phyloP scores from a whole-genome alignment of 2,329 filamentous ascomycete species.

The Venturia effusa region DNA sequence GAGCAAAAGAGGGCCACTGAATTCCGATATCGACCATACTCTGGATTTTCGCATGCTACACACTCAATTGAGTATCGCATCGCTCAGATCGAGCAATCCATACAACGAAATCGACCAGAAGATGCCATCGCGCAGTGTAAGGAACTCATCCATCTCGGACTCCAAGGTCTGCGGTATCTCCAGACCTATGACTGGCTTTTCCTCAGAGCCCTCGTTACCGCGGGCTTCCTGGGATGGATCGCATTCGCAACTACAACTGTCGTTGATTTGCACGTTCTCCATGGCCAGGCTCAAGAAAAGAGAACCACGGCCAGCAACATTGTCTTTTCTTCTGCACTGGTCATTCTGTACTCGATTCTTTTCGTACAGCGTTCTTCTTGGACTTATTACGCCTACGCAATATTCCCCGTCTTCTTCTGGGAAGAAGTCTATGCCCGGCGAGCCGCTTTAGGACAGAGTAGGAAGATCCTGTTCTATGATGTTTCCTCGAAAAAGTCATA shows the following conservation, averaged over 20 bases:
- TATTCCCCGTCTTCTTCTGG: slow-evolving; percentile 94
- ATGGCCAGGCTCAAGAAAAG: slow-evolving; percentile 42
- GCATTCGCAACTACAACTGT: slow-evolving; percentile 83
- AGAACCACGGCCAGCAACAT: slow-evolving; percentile 49
- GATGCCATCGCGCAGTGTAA: slow-evolving; percentile 71
- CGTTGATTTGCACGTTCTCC: slow-evolving; percentile 75
- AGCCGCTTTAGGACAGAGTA: slow-evolving; percentile 55
- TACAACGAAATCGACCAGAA: slow-evolving; percentile 55
- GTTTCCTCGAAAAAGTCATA: slow-evolving; percentile 49
- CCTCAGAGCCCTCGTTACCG: slow-evolving; percentile 73
- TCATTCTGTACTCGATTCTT: slow-evolving; percentile 67
- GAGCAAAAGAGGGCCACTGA: slow-evolving; percentile 65
- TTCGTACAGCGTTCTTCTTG: slow-evolving; percentile 66
- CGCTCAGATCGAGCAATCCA: slow-evolving; percentile 54
- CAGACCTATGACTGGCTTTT: slow-evolving; percentile 99
- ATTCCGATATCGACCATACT: slow-evolving; percentile 67
- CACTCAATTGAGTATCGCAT: slow-evolving; percentile 50
- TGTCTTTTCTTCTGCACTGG: slow-evolving; percentile 66
- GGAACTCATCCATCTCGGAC: slow-evolving; percentile 61
- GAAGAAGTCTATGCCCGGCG: slow-evolving; percentile 82
- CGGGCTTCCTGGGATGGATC: slow-evolving; percentile 93
- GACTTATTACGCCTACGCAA: slow-evolving; percentile 82
- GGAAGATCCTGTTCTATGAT: slow-evolving; percentile 57
- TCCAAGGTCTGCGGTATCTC: slow-evolving; percentile 81
- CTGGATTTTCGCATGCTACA: slow-evolving; percentile 39